These are phyloP conservation scores for Glonium stellatum DNA, from an alignment of 495 filamentous ascomycete genomes.

Conservation along the genomic window DNA sequence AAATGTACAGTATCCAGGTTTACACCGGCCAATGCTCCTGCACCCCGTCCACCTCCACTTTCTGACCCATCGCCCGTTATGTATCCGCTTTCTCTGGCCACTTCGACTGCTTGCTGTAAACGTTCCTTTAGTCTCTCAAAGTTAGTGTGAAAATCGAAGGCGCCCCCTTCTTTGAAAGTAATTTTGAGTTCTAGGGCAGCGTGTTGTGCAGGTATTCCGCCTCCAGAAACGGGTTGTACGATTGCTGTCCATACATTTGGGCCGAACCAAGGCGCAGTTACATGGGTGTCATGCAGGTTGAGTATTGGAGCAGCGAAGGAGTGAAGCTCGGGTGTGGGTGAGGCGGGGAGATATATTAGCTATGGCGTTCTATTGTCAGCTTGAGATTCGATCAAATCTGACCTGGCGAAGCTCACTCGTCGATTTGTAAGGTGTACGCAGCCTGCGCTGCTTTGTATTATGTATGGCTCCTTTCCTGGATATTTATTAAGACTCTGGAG, in stretches of 20 bases:
- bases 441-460: constrained; percentile 53
- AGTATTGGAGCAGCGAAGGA: constrained; percentile 87
- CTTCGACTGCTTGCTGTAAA: constrained; percentile 68
- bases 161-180: constrained; percentile 90
- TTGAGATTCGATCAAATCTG: constrained; percentile 9
- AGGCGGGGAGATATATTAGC: constrained; percentile 83
- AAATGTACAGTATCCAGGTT: constrained; percentile 57
- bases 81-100: constrained; percentile 47
- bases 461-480: constrained; percentile 50
- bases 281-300: constrained; percentile 79
- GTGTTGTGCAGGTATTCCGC: constrained; percentile 74
- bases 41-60: constrained; percentile 25
- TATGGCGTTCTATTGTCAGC: constrained; percentile 32
- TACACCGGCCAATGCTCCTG: constrained; percentile 44
- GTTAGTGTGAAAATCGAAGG: constrained; percentile 78
- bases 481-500: constrained; percentile 55
- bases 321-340: constrained; percentile 59
- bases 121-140: constrained; percentile 83
- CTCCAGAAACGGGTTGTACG: constrained; percentile 71
- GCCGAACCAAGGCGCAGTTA: constrained; percentile 90
- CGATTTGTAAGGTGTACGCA: constrained; percentile 82
- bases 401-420: constrained; percentile 52
- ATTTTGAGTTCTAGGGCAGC: constrained; percentile 70
- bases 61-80: constrained; percentile 30
- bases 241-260: constrained; percentile 83